A percentile compares a stretch with the other conserved stretches of the same genome.
phyloP scores from a whole-genome alignment of 345 rosid genomes.

The Draba incana region DNA sequence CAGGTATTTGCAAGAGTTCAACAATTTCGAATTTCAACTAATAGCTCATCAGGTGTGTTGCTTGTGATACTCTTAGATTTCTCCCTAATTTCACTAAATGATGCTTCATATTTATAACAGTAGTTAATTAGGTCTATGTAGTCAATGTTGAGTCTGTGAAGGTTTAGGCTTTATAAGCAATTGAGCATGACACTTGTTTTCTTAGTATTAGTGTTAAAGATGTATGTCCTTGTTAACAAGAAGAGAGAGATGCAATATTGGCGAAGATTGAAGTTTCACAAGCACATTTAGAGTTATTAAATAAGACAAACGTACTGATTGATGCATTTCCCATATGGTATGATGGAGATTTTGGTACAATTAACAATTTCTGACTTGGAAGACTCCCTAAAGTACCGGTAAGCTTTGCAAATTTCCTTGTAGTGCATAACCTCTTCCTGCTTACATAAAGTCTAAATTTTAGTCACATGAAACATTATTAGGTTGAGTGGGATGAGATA shows the following conservation, averaged over 20 bases:
- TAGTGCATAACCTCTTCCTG: constrained; percentile 6
- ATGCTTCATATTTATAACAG: background rate
- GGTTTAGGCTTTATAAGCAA: constrained; percentile 15
- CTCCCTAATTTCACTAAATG: constrained; percentile 13
- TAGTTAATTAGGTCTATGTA: constrained; percentile 11
- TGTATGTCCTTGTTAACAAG: constrained; percentile 53
- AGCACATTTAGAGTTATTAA: constrained; percentile 93
- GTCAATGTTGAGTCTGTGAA: constrained; percentile 20
- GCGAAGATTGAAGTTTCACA: constrained; percentile 96
- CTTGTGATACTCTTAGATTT: constrained; percentile 25
- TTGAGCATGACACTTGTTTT: background rate
- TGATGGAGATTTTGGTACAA: too few species aligned
- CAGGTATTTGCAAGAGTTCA: constrained; percentile 99
- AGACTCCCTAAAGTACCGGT: constrained; percentile 34
- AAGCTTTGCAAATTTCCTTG: constrained; percentile 19
- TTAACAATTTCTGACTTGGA: too few species aligned
- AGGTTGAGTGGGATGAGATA: constrained; percentile 90
- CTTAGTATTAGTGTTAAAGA: constrained; percentile 16
- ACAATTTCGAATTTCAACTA: constrained; percentile 89
- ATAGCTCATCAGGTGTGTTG: constrained; percentile 82
- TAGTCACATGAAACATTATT: constrained; percentile 13
- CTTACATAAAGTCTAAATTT: constrained; percentile 3
- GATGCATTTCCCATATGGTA: constrained; percentile 81
- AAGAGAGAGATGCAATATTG: constrained; percentile 94
- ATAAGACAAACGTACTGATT: constrained; percentile 78